These are phyloP conservation scores for Phytophthora tentaculata DNA, from an alignment of 352 stramenopile genomes.

Conservation along the genomic window DNA sequence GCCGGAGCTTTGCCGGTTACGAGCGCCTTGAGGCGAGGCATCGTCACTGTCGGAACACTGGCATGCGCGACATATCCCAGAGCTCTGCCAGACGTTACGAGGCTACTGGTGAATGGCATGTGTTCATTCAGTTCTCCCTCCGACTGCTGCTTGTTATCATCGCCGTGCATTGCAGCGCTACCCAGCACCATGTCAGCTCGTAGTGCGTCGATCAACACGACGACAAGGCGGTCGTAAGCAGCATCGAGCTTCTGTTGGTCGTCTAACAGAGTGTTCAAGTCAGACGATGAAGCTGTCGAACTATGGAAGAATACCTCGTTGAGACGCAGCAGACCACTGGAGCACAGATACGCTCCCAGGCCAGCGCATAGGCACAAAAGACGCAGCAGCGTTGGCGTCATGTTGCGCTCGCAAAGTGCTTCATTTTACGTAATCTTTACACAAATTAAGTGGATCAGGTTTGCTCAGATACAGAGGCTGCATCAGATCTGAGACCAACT, in stretches of 20 bases:
- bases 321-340: constrained; percentile 62
- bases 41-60: constrained; percentile 89
- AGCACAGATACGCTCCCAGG: constrained; percentile 53
- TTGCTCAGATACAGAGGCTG: neutral
- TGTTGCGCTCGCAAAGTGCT: constrained; percentile 9
- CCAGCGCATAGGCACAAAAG: constrained; percentile 50
- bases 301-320: constrained; percentile 60
- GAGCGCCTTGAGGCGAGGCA: constrained; percentile 89
- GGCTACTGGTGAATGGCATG: constrained; percentile 70
- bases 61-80: constrained; percentile 81
- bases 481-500: constrained; percentile 21
- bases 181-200: constrained; percentile 90
- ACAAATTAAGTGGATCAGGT: constrained; percentile 8
- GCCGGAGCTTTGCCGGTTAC: constrained; percentile 83
- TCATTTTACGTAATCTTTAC: constrained; percentile 15
- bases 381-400: constrained; percentile 30
- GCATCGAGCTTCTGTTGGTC: constrained; percentile 14
- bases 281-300: neutral
- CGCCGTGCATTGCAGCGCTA: constrained; percentile 51
- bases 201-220: constrained; percentile 89
- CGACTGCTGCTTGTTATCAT: neutral
- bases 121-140: constrained; percentile 62
- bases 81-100: constrained; percentile 57
- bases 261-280: constrained; percentile 1
- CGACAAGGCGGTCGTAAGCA: constrained; percentile 78